A percentile compares a stretch with the other conserved stretches of the same genome.
phyloP scores from a whole-genome alignment of 2,329 filamentous ascomycete genomes.

The Neoarthrinium moseri region DNA sequence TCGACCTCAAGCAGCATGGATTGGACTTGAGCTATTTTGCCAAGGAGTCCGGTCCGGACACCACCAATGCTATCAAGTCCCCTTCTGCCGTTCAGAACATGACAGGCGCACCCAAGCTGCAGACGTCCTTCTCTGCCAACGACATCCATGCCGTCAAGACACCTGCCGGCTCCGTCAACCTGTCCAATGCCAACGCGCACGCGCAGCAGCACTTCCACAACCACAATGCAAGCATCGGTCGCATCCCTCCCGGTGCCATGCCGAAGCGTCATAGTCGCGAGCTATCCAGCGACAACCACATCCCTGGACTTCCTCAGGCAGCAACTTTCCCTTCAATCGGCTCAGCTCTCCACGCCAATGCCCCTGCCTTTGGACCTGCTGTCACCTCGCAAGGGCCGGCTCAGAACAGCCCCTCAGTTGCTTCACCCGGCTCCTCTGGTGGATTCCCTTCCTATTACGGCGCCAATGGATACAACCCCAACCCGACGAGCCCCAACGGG shows the following conservation, averaged over 20 bases:
- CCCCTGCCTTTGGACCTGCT: conserved; percentile 73
- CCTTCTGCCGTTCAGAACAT: conserved; percentile 51
- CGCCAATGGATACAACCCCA: conserved; percentile 29
- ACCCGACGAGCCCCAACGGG: conserved; percentile 24
- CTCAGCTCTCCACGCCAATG: conserved; percentile 76
- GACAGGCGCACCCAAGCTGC: conserved; percentile 69
- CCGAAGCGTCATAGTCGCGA: conserved; percentile 73
- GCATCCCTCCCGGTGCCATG: conserved; percentile 67
- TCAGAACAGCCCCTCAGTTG: conserved; percentile 14
- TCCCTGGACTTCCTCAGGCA: conserved; percentile 34
- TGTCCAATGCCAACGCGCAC: conserved; percentile 53
- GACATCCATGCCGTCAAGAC: conserved; percentile 85
- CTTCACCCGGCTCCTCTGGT: conserved; percentile 14
- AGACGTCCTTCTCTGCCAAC: conserved; percentile 86
- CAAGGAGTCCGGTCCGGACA: conserved; percentile 40
- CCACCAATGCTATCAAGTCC: conserved; percentile 36
- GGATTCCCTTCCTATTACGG: conserved; percentile 23
- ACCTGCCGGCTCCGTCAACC: conserved; percentile 48
- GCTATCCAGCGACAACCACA: conserved; percentile 50
- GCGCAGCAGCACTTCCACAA: conserved; percentile 68
- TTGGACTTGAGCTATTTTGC: conserved; percentile 44
- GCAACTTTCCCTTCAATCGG: conserved; percentile 59
- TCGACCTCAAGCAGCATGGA: conserved; percentile 46
- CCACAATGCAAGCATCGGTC: conserved; percentile 79
- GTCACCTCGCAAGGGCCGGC: conserved; percentile 34